Conservation (phyloP, 208 protist species). For the Phytomonas serpens region DNA sequence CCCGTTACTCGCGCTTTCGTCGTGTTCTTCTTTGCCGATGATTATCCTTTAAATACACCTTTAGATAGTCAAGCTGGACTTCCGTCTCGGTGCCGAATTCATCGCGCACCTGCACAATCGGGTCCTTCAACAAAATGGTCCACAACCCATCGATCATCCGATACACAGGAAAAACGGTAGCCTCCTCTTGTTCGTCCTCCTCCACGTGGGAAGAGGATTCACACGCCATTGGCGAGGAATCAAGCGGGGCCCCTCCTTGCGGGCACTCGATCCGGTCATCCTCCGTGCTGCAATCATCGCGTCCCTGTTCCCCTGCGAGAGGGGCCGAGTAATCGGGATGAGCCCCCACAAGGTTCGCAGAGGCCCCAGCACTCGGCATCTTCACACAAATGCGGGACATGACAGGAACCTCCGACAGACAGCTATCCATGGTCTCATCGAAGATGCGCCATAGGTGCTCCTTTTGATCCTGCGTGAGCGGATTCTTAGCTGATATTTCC, state of each 20-base stretch:
- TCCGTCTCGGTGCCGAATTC: constrained; percentile 44
- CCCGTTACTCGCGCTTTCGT: constrained; percentile 11
- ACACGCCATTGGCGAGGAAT: neutral
- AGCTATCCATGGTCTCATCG: constrained; percentile 57
- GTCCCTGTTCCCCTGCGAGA: neutral
- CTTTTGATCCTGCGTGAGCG: constrained; percentile 49
- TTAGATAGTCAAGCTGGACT: constrained; percentile 71
- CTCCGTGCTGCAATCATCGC: neutral
- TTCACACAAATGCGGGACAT: constrained; percentile 44
- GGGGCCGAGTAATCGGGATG: constrained; percentile 7
- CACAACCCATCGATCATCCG: constrained; percentile 62
- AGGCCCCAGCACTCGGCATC: constrained; percentile 18
- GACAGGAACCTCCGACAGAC: constrained; percentile 49
- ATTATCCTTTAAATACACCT: constrained; percentile 34
- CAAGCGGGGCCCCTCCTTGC: neutral
- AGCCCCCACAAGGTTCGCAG: neutral
- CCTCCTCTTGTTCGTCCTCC: neutral
- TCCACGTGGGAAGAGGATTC: neutral
- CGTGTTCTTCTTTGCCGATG: neutral
- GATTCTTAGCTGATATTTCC: constrained; percentile 36
- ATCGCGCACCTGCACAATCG: constrained; percentile 54
- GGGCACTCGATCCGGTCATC: no score
- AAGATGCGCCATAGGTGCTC: constrained; percentile 75
- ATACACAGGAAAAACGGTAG: constrained; percentile 57
- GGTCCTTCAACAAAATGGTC: constrained; percentile 80